phyloP scores from a whole-genome alignment of 257 asterid genomes.

The Nicotiana noctiflora region DNA sequence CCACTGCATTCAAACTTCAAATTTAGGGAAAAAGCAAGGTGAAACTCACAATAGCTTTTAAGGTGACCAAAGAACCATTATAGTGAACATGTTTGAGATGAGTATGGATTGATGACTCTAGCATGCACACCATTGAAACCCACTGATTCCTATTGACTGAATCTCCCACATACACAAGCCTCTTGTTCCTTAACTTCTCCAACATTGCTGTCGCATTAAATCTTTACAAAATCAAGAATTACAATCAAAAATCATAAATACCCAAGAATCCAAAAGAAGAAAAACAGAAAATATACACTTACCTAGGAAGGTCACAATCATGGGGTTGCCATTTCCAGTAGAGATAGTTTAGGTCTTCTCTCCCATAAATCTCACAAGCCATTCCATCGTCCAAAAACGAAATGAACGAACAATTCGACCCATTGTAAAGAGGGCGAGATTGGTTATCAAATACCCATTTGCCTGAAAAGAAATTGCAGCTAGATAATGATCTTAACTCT shows the following conservation, averaged over 20 bases:
- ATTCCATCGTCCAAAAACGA: conserved; percentile 23
- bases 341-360: conserved; percentile 28
- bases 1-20: neutral
- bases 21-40: neutral
- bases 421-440: conserved; percentile 33
- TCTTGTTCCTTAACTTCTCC: conserved; percentile 55
- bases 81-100: conserved; percentile 17
- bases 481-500: neutral
- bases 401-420: conserved; percentile 27
- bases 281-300: neutral
- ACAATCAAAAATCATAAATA: neutral
- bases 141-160: conserved; percentile 58
- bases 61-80: conserved; percentile 30
- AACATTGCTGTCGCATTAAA: conserved; percentile 43
- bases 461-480: conserved; percentile 17
- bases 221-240: conserved; percentile 22
- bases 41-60: conserved; percentile 38
- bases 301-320: conserved; percentile 50
- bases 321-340: conserved; percentile 53
- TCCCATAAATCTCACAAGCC: conserved; percentile 34
- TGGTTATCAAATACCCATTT: conserved; percentile 24
- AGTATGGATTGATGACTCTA: conserved; percentile 35
- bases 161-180: conserved; percentile 57
- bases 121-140: conserved; percentile 55
- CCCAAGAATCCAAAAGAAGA: neutral